Base-by-base conservation (phyloP, 768 basidiomycete genomes). In the Naganishia antarctica region DNA sequence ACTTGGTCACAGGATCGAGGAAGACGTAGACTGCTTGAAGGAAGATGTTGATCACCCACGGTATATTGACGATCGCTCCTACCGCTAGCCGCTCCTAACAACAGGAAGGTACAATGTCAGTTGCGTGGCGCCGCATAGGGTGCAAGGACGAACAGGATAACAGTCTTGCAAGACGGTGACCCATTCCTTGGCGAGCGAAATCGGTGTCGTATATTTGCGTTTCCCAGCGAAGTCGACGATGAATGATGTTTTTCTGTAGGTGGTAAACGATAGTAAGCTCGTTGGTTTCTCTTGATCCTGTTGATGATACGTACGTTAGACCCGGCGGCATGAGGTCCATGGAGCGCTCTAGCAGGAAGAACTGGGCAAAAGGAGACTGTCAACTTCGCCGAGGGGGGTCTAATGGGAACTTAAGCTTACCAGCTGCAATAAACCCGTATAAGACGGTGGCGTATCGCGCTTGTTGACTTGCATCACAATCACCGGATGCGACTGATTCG, bases 201-300 rank as follows among this genome's bases (percentile, higher is more conserved):
- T 46, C 15, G 64, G 64, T 6, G 64, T 65, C 1, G 44, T 37
- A 28, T 65, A 49, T 51, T 65, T 65, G 28, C 64, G 13, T 46
- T 77, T 74, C 1, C 76, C 76, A 26, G 66, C 57, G 63, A 75
- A 72, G 62, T 75, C 73, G 64, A 77, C 73, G 9, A 75, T 48
- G 29, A 73, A 71, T 4, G 71, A 28, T 15, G 66, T 65, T 34
- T 74, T 70, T 8, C 73, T 74, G 48, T 1, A 13, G 2, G 9
- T 4, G 26, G 12, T 37, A 28, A 34, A 34, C 9, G 23, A 13
- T 18, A n/a, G 25, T 49, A 21, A 21, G 31, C 34, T 2, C 46
- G 1, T 13, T 34, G 8, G 23, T 18, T 7, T 25, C 8, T 26
- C 40, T 1, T 5, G 13, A n/a, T 23, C 32, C 26, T 3, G 44